phyloP scores from a whole-genome alignment of 257 asterid species.

The Haberlea rhodopensis region DNA sequence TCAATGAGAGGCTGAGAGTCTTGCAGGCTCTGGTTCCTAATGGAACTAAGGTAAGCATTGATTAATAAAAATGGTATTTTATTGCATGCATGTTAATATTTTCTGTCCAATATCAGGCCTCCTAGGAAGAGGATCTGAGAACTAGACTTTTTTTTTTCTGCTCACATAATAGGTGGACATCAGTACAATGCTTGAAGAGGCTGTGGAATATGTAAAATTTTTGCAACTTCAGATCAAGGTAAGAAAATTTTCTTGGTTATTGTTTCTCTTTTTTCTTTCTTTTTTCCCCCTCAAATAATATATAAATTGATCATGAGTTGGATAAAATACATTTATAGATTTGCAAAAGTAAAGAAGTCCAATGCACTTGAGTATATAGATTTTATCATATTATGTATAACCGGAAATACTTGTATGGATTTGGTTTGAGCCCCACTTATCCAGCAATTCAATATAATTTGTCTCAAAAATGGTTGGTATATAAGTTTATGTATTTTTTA shows the following conservation, averaged over 20 bases:
- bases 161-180: slow-evolving; percentile 36
- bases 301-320: background rate
- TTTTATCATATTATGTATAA: background rate
- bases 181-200: slow-evolving; percentile 67
- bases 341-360: background rate
- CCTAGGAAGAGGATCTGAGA: background rate
- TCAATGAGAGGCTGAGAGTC: slow-evolving; percentile 50
- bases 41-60: slow-evolving; percentile 44
- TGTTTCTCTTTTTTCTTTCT: no score
- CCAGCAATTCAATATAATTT: no score
- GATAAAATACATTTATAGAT: no score
- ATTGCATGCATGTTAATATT: no score
- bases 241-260: background rate
- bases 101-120: no score
- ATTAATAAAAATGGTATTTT: no score
- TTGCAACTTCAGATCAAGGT: slow-evolving; percentile 58
- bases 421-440: no score
- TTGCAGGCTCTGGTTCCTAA: slow-evolving; percentile 54
- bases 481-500: no score
- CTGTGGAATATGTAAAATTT: slow-evolving; percentile 51
- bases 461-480: no score
- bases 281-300: background rate
- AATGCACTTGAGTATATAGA: background rate
- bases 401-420: no score
- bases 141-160: background rate